A percentile compares a stretch with the other conserved stretches of the same genome.
Evolutionary conservation across 108 stramenopile species (phyloP).

Genomic region (Parietichytrium sp.): DNA sequence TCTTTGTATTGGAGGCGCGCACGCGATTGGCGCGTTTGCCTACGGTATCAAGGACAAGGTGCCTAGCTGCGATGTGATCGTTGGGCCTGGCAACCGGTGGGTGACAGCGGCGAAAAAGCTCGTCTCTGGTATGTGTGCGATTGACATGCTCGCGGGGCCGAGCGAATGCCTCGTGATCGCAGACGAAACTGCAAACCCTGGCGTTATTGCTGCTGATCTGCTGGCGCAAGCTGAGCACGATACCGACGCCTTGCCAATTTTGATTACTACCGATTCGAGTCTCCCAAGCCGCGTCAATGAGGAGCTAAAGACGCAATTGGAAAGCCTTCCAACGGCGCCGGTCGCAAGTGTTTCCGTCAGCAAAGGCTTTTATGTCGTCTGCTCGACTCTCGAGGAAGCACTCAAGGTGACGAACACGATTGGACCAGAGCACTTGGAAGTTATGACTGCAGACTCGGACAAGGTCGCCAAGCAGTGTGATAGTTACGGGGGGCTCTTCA

Average conservation of each 20-base stretch:
- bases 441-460: slow-evolving; percentile 79
- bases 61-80: slow-evolving; percentile 87
- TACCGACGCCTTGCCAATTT: slow-evolving; percentile 89
- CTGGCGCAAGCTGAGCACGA: slow-evolving; percentile 99
- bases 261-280: slow-evolving; percentile 65
- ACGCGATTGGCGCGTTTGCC: slow-evolving; percentile 90
- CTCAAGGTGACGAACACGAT: slow-evolving; percentile 76
- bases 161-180: slow-evolving; percentile 94
- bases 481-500: slow-evolving; percentile 93
- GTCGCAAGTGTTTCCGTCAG: background rate
- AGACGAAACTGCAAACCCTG: slow-evolving; percentile 81
- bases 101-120: slow-evolving; percentile 95
- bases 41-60: slow-evolving; percentile 73
- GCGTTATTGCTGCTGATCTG: slow-evolving; percentile 92
- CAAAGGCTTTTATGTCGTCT: slow-evolving; percentile 47
- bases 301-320: slow-evolving; percentile 70
- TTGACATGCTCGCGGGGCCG: slow-evolving; percentile 99
- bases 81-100: slow-evolving; percentile 98
- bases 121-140: slow-evolving; percentile 77
- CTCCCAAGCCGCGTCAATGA: slow-evolving; percentile 73
- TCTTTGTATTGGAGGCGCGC: slow-evolving; percentile 87
- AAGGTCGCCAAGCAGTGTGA: slow-evolving; percentile 69
- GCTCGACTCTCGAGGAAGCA: slow-evolving; percentile 77
- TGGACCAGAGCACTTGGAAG: slow-evolving; percentile 97
- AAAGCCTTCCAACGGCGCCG: slow-evolving; percentile 64